Evolutionary conservation across 805 yeast genomes (phyloP), one percentile per base, ranked within the genome.

Genomic region (Barnettozyma populi): DNA sequence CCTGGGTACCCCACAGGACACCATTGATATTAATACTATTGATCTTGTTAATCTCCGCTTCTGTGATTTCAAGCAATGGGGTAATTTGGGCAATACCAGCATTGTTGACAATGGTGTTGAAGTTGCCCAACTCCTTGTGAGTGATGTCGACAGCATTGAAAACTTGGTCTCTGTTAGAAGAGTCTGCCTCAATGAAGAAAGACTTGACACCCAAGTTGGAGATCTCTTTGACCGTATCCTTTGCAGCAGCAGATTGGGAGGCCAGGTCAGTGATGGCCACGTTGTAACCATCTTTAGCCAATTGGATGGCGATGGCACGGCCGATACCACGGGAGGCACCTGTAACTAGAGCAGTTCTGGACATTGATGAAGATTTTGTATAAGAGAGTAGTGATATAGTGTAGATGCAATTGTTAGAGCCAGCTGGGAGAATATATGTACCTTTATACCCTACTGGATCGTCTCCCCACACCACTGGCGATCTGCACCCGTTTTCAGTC

Each of bases 291-390:
- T 75, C 79, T 45, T 71, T 66, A 14, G 96, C 96, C 60, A 90
- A 74, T 67, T 89, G 95, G 25, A 70, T 60, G 5, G 95, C 83
- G 61, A 77, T 89, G 61, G 87, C 90, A 61, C 82, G 85, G 40
- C 97, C 96, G 59, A 90, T 82, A 9, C 96, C 96, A 57, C 88
- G 94, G 16, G 95, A 84, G 10, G 94, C 90, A 44, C 96, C 97
- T 14, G 96, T 89, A 25, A 89, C 78, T 27, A 89, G 80, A 4
- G 96, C 96, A 10, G 52, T 51, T 53, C 51, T 43, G 29, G 51
- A 48, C 51, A 48, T 48, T 38, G 8, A 3, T 21, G 37, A 29
- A 29, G 8, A 7, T 27, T 27, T 29, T 29, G 32, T 13, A 29
- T 29, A 29, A 2, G 32, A 29, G n/a, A 29, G 16, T 29, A 14